Evolutionary conservation across 345 rosid species (phyloP), one percentile per base, ranked within the genome.

Genomic region (Pseudoturritis turrita): DNA sequence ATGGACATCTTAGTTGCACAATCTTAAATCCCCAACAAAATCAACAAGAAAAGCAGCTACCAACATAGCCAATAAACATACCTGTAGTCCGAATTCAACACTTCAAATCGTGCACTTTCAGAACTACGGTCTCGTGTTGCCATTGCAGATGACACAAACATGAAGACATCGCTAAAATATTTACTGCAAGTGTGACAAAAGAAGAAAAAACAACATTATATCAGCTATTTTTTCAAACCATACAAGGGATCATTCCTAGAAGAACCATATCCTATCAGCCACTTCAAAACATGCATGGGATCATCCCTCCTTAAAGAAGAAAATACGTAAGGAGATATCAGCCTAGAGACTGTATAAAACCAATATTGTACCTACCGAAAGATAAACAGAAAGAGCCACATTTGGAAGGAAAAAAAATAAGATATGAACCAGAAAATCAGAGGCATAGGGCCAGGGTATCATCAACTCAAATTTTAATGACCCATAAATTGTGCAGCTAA

Each of bases 41-140:
- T 21, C 9, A 56, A 41, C 56, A 63, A 31, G 61, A 49, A 47
- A 65, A 51, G 46, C 18, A 56, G 8, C 53, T 65, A 21, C 52
- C 60, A 58, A 65, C 36, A 26, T 15, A 18, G 52, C 62, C 63
- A 23, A 54, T 59, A 51, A 57, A 11, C 53, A 60, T 87, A 87
- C 99, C 99, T 89, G 71, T 87, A 78, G 22, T 92, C 82, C 35
- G 89, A 83, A 83, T 65, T 84, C 86, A 95, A 81, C 75, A 95
- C 62, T 82, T 95, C 99, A 53, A 95, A 95, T 9, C 92, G 91
- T 43, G 98, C 99, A 80, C 89, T 87, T 84, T 95, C 99, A 77
- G 96, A 81, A 79, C 96, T 84, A 76, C 99, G 88, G 65, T 92
- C 96, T 29, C 98, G 83, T 70, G 82, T 77, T n/a, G 97, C 87